phyloP scores from a whole-genome alignment of 768 basidiomycete species.

The Boletus subparvulus region DNA sequence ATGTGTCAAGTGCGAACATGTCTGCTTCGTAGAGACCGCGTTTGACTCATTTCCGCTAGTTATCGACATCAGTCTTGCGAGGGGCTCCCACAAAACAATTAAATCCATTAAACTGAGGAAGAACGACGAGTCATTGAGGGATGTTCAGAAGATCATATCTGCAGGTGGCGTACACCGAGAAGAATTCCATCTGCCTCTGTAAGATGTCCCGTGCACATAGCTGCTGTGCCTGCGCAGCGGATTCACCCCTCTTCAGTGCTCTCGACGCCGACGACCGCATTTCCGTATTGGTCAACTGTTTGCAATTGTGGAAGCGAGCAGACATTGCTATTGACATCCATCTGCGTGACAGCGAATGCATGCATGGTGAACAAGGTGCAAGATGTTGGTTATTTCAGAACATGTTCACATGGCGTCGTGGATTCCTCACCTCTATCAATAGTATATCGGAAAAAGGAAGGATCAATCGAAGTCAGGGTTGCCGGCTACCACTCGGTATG shows the following conservation, averaged over 20 bases:
- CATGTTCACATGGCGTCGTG: no score
- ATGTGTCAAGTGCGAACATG: conserved; percentile 4
- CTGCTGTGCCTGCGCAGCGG: not conserved
- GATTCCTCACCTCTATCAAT: not conserved
- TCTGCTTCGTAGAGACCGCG: not conserved
- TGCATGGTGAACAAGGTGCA: not conserved
- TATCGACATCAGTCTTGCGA: conserved; percentile 4
- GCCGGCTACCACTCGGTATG: no score
- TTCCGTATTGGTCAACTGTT: not conserved
- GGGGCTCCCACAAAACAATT: conserved; percentile 5
- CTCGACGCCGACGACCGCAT: conserved; percentile 1
- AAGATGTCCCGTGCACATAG: not conserved
- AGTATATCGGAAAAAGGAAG: conserved; percentile 10
- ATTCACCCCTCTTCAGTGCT: not conserved
- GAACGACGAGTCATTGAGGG: not conserved
- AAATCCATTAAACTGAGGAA: conserved; percentile 5
- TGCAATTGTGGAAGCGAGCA: not conserved
- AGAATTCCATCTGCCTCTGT: conserved; percentile 9
- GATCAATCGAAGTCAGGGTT: conserved; percentile 4
- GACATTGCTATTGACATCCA: not conserved
- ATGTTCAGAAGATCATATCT: not conserved
- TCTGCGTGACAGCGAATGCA: not conserved
- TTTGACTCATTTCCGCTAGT: not conserved
- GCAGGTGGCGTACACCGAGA: not conserved
- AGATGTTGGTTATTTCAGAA: conserved; percentile 8